Percentiles rank a stretch among this genome's conserved stretches.
These are phyloP conservation scores for Rhodotorula sp. DNA, from an alignment of 1,284 basidiomycete species.

Conservation along the genomic window DNA sequence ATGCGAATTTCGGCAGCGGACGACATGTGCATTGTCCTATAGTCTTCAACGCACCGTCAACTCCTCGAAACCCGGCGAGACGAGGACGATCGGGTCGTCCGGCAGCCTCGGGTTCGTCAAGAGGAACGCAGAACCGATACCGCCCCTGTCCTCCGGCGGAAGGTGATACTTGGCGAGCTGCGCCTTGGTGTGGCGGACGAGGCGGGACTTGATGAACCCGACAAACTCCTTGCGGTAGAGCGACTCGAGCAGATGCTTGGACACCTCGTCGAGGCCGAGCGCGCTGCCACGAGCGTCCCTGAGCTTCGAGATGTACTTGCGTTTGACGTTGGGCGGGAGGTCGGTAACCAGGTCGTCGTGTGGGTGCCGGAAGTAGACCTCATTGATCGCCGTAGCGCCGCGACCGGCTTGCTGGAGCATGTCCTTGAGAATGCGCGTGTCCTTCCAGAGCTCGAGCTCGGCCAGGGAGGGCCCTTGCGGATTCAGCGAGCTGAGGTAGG, in stretches of 20 bases:
- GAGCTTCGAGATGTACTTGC: background rate
- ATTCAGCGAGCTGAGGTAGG: conserved; percentile 15
- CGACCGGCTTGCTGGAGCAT: background rate
- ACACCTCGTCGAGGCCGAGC: conserved; percentile 7
- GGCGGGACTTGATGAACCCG: conserved; percentile 20
- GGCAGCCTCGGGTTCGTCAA: conserved; percentile 25
- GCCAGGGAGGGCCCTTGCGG: background rate
- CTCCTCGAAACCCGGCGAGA: conserved; percentile 40
- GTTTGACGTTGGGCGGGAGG: background rate
- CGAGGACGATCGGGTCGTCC: conserved; percentile 46
- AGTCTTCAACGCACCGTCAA: conserved; percentile 32
- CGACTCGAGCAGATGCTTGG: conserved; percentile 20
- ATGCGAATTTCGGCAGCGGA: background rate
- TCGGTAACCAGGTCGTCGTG: background rate
- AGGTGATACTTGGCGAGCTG: conserved; percentile 22
- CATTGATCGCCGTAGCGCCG: conserved; percentile 11
- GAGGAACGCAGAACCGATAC: conserved; percentile 24
- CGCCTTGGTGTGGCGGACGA: conserved; percentile 27
- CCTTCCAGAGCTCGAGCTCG: conserved; percentile 30
- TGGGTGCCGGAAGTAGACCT: conserved; percentile 8
- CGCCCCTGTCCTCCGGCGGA: conserved; percentile 9
- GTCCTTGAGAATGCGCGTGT: conserved; percentile 4
- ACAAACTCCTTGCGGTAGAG: conserved; percentile 21
- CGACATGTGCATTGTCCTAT: too few species aligned
- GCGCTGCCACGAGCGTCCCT: background rate